Evolutionary conservation across 768 basidiomycete species (phyloP).

Genomic region (Tylopilus plumbeoviolaceoides): DNA sequence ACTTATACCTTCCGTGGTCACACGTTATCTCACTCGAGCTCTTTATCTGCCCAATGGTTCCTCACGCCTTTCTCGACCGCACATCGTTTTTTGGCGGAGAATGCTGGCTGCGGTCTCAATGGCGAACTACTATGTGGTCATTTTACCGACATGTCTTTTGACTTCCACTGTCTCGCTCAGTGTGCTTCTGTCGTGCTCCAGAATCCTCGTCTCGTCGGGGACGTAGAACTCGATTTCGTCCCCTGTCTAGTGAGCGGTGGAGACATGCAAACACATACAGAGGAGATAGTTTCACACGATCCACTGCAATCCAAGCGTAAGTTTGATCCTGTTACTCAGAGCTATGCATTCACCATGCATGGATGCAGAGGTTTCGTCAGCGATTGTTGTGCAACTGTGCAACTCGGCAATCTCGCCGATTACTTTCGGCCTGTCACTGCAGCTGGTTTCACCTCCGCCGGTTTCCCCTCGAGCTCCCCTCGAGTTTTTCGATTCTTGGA

Average conservation of each 20-base stretch:
- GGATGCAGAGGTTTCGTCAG: constrained; percentile 56
- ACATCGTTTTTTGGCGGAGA: constrained; percentile 68
- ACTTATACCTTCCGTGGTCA: constrained; percentile 37
- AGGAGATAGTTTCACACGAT: constrained; percentile 82
- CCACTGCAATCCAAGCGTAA: constrained; percentile 78
- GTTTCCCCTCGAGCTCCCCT: constrained; percentile 74
- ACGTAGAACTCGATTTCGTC: constrained; percentile 57
- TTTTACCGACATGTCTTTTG: constrained; percentile 55
- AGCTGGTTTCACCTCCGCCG: constrained; percentile 65
- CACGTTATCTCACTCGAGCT: constrained; percentile 54
- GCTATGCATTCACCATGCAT: constrained; percentile 6
- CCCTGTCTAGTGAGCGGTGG: constrained; percentile 87
- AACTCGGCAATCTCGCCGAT: constrained; percentile 70
- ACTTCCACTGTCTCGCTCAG: constrained; percentile 80
- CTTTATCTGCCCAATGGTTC: constrained; percentile 67
- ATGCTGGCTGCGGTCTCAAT: constrained; percentile 71
- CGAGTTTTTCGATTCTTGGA: constrained; percentile 58
- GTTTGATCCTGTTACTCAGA: constrained; percentile 23
- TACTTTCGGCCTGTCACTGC: constrained; percentile 56
- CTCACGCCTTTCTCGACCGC: constrained; percentile 66
- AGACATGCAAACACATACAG: constrained; percentile 69
- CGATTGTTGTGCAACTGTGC: constrained; percentile 67
- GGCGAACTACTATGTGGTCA: constrained; percentile 58
- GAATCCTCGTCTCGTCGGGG: constrained; percentile 72
- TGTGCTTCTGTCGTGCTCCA: constrained; percentile 60